Conservation (phyloP, 164 flowering plant species). For the Stephania yunnanensis region DNA sequence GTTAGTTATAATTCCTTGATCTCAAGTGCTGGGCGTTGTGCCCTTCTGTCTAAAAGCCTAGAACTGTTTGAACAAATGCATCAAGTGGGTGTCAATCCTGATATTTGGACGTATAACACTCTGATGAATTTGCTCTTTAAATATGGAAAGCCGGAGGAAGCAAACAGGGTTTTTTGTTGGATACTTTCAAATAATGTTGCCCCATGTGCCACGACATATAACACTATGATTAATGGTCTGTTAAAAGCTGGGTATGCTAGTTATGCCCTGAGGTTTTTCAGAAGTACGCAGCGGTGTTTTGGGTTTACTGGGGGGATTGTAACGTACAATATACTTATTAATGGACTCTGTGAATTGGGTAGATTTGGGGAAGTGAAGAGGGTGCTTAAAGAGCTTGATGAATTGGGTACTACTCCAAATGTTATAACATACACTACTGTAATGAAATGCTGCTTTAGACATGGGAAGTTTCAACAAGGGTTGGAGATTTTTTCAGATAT, state of each 20-base stretch:
- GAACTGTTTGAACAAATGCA: constrained; percentile 75
- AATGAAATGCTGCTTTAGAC: constrained; percentile 60
- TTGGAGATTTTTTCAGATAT: constrained; percentile 53
- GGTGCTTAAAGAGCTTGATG: constrained; percentile 48
- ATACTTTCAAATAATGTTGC: constrained; percentile 25
- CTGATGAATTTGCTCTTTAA: constrained; percentile 74
- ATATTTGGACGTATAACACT: constrained; percentile 73
- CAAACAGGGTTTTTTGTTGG: constrained; percentile 43
- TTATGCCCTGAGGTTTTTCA: constrained; percentile 61
- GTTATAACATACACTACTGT: constrained; percentile 71
- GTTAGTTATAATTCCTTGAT: constrained; percentile 72
- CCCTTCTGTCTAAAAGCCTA: constrained; percentile 26
- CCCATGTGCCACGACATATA: constrained; percentile 43
- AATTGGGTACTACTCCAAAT: constrained; percentile 50
- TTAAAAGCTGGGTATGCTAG: constrained; percentile 50
- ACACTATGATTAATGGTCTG: constrained; percentile 73
- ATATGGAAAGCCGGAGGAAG: constrained; percentile 57
- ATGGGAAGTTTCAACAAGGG: constrained; percentile 41
- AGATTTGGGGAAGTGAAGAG: constrained; percentile 36
- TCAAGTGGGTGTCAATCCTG: constrained; percentile 47
- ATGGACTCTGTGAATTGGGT: constrained; percentile 64
- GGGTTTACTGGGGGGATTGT: constrained; percentile 48
- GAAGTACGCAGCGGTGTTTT: constrained; percentile 39
- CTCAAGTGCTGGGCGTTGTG: constrained; percentile 45
- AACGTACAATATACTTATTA: constrained; percentile 74